A percentile compares a stretch with the other conserved stretches of the same genome.
These are phyloP conservation scores for Thermothielavioides terrestris DNA, from an alignment of 495 filamentous ascomycete genomes.

Conservation along the genomic window DNA sequence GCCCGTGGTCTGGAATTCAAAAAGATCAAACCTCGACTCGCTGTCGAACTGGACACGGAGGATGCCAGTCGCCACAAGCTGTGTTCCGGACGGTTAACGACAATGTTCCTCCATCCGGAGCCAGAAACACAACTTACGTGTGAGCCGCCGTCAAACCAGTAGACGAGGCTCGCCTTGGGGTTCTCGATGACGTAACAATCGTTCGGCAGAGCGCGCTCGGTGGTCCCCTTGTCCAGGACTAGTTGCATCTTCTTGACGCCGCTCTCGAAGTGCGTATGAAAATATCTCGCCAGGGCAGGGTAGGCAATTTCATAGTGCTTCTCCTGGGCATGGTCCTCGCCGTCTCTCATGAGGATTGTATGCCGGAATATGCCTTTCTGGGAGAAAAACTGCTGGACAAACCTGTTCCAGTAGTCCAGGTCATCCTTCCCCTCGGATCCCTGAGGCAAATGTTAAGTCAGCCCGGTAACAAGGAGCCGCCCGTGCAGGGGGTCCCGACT, in stretches of 20 bases:
- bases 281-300: constrained; percentile 68
- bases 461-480: not conserved
- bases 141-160: constrained; percentile 63
- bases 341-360: constrained; percentile 39
- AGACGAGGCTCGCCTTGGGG: constrained; percentile 53
- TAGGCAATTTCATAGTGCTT: constrained; percentile 76
- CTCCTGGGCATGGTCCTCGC: constrained; percentile 34
- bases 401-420: constrained; percentile 60
- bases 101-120: no score
- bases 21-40: constrained; percentile 61
- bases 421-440: constrained; percentile 50
- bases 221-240: constrained; percentile 50
- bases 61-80: constrained; percentile 57
- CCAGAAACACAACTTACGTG: constrained; percentile 44
- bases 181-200: constrained; percentile 60
- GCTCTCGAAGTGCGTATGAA: constrained; percentile 73
- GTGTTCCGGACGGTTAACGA: constrained; percentile 15
- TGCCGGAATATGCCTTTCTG: constrained; percentile 59
- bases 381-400: constrained; percentile 71
- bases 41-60: constrained; percentile 58
- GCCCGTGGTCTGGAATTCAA: constrained; percentile 55
- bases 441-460: constrained; percentile 27
- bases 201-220: constrained; percentile 48
- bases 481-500: constrained; percentile 18
- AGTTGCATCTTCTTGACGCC: constrained; percentile 73